Evolutionary conservation across 176 grass and related monocot species (phyloP), one percentile per base, ranked within the genome.

Genomic region (Oryza glumipatula): DNA sequence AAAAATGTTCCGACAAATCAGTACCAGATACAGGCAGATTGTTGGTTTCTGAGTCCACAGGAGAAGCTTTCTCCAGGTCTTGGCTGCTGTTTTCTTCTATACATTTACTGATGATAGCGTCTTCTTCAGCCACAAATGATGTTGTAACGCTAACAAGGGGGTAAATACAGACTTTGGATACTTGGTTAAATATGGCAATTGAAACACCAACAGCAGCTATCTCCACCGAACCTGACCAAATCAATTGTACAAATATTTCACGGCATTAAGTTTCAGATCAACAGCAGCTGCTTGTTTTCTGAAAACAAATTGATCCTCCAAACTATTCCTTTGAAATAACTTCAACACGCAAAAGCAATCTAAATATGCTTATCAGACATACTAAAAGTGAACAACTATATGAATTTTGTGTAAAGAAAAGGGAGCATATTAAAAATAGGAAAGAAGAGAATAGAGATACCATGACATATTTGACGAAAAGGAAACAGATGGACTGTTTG

Each of bases 51-150:
- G 82, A 66, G 70, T 89, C 39, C 71, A 77, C 84, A 49, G 77
- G 76, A 46, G 71, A 85, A 68, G 87, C 83, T 83, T 88, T 95
- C 86, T 98, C 93, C 75, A 91, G 75, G 73, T 98, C 96, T 54
- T 77, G 80, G 33, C 72, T 74, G 80, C 68, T 89, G 1, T 67
- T 58, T 89, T 90, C 96, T 82, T 92, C 84, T 9, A 88, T 63
- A 68, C 68, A 33, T 70, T 79, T 79, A 28, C 84, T 91, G 38
- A 99, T 99, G 91, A 96, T 92, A 44, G 96, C 93, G 73, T 99
- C 91, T 92, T 99, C 96, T 90, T 99, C 96, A 13, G 96, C 96
- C 0, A 99, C 96, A 76, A 99, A 99, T 38, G 96, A 99, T 71
- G 96, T 99, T 7, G 96, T 92, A 4, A 99, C 96, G 45, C 96